Conservation (phyloP, 345 rosid species). For the Hevea brasiliensis region DNA sequence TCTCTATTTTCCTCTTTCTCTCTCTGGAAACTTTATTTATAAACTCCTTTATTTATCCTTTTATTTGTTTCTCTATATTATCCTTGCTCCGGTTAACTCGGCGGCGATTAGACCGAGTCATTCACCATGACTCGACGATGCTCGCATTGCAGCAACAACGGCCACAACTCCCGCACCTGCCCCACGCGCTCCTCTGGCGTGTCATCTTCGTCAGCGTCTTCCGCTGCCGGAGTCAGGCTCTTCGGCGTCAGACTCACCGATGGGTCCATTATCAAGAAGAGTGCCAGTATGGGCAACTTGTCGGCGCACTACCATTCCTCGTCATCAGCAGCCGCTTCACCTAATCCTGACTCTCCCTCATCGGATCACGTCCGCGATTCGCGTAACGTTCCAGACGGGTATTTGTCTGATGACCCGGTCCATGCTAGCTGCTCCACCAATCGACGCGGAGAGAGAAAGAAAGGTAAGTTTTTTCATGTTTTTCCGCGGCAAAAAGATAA, state of each 20-base stretch:
- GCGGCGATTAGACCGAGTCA: slow-evolving; percentile 8
- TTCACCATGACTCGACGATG: slow-evolving; percentile 84
- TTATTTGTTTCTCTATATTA: neutral
- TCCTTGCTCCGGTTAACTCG: neutral
- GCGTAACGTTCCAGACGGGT: slow-evolving; percentile 55
- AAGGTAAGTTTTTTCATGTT: slow-evolving; percentile 45
- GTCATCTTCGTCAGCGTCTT: slow-evolving; percentile 13
- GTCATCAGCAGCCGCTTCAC: slow-evolving; percentile 66
- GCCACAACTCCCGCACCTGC: slow-evolving; percentile 92
- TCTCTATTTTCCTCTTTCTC: neutral
- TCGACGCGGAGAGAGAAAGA: slow-evolving; percentile 81
- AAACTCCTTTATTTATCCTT: neutral
- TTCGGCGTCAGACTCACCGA: slow-evolving; percentile 93
- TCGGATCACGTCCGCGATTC: slow-evolving; percentile 58
- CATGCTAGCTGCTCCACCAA: slow-evolving; percentile 50
- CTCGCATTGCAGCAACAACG: slow-evolving; percentile 97
- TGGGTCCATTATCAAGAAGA: slow-evolving; percentile 90
- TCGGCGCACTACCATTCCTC: slow-evolving; percentile 69
- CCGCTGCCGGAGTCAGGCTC: slow-evolving; percentile 62
- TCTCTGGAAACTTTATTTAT: neutral
- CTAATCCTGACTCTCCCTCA: slow-evolving; percentile 64
- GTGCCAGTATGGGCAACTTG: slow-evolving; percentile 90
- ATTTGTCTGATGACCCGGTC: slow-evolving; percentile 76
- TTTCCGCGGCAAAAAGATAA: neutral
- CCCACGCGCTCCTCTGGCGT: slow-evolving; percentile 56